Base-by-base conservation (phyloP, 2,329 filamentous ascomycete genomes). In the Monosporascus ibericus region DNA sequence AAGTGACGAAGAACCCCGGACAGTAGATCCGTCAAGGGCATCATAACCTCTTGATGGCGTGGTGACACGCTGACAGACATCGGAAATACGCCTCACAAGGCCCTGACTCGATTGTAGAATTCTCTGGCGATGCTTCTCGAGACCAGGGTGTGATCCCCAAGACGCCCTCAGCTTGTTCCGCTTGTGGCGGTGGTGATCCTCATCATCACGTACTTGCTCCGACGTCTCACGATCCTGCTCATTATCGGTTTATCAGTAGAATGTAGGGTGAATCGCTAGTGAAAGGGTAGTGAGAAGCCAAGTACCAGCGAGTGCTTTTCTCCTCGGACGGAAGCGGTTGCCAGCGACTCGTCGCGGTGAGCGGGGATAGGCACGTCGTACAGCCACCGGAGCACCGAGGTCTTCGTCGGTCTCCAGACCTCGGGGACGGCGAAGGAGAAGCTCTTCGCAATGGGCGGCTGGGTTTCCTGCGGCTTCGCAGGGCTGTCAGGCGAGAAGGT, bases 321-420 rank as follows among this genome's bases (percentile, higher is more conserved):
- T 6, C 57, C 52, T 17, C 57, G 50, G 34, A 57, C 52, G 8
- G 46, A 49, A 18, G 52, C 58, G 18, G 63, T 58, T 22, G 56
- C 56, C 6, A 62, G 17, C 1, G 57, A 52, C 18, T 58, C 42
- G 11, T 61, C 56, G 8, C 44, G 56, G 17, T 55, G 44, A 7
- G 30, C 44, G 8, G 56, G 50, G 20, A 25, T 50, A 1, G 62
- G 63, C 7, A 68, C 18, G 9, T 63, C 55, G 14, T 58, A 56
- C n/a, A 66, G 55, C 65, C 65, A 68, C 15, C 56, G 51, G n/a
- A 63, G 27, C 15, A 68, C 47, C 11, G 58, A 59, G 25, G 58
- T 55, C 22, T 59, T 58, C n/a, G 50, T 58, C 3, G 59, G 55
- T 30, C 54, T 59, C 60, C 58, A 65, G 34, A 60, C 49, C 3